These are phyloP conservation scores for Canavalia ensiformis DNA, from an alignment of 306 rosid genomes.

Conservation along the genomic window DNA sequence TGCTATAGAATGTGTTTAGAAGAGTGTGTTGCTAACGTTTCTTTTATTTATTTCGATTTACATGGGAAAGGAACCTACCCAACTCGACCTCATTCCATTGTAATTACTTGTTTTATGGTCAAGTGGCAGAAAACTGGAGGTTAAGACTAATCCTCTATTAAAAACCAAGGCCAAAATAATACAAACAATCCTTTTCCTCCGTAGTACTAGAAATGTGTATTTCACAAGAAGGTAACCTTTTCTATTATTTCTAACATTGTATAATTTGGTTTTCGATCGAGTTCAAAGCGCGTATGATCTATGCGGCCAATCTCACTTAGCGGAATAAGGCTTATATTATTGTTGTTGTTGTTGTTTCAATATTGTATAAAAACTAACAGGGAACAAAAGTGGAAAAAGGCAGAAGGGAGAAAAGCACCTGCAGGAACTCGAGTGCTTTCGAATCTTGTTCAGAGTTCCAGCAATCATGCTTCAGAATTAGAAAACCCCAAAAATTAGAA, in stretches of 20 bases:
- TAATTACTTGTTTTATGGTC: slow-evolving; percentile 25
- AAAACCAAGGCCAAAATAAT: slow-evolving; percentile 22
- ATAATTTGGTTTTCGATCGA: too few species aligned
- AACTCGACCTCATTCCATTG: slow-evolving; percentile 9
- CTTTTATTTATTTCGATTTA: slow-evolving; percentile 12
- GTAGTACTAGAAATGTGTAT: slow-evolving; percentile 22
- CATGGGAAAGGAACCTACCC: neutral
- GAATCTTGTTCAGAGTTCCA: slow-evolving; percentile 89
- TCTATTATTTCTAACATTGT: neutral
- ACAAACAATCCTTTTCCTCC: slow-evolving; percentile 11
- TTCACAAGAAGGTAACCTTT: neutral
- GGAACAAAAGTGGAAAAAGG: neutral
- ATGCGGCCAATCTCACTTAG: too few species aligned
- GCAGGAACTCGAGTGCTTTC: slow-evolving; percentile 72
- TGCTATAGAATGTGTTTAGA: too few species aligned
- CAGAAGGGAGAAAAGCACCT: slow-evolving; percentile 55
- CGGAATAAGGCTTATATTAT: too few species aligned
- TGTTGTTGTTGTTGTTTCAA: too few species aligned
- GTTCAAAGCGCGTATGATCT: too few species aligned
- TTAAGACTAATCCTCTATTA: neutral
- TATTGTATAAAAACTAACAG: neutral
- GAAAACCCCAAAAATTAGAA: slow-evolving; percentile 19
- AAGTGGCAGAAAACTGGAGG: slow-evolving; percentile 17
- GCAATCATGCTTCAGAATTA: slow-evolving; percentile 71
- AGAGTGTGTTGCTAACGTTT: too few species aligned